Base-by-base conservation (phyloP, 2,329 filamentous ascomycete genomes). In the Fusarium nanum region DNA sequence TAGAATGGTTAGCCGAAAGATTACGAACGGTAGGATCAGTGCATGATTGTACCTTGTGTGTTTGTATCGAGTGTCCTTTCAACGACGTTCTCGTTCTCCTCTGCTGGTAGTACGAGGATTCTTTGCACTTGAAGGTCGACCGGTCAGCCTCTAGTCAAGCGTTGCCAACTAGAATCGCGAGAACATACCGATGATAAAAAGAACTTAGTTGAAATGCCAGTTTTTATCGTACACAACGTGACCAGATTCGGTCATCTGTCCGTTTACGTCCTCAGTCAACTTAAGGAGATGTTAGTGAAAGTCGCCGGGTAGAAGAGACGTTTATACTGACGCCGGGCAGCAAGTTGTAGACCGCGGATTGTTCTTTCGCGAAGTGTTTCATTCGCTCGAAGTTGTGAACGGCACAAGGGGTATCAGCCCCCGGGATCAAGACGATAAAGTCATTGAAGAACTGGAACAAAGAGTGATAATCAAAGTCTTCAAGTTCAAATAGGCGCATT, bases 401-500 rank as follows among this genome's bases (percentile, higher is more conserved):
- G 34, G 10, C 3, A 5, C 34, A 37, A 1, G 34, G 34, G 34
- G 34, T 11, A 37, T 37, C 34, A 4, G 34, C 34, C 34, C 18
- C 34, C 4, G 34, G 34, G 2, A 37, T 37, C 10, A n/a, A 37
- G 34, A 0, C 18, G 34, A 37, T 1, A 6, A 37, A 37, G 18
- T 37, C 34, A 3, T 37, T 3, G 16, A 37, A 37, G 32, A 8
- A 37, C 6, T 0, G 16, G 6, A 3, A 37, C 32, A 37, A 1
- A 0, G 32, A 37, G 8, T 37, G n/a, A 0, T n/a, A 3, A 6
- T 37, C 32, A 3, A 37, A 37, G 1, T 37, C 32, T 3, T 37
- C 5, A 0, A 18, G 2, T 3, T 9, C n/a, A 1, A n/a, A n/a
- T 5, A 3, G 11, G 1, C 9, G 2, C 2, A 37, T 37, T 3